Evolutionary conservation across 2,329 filamentous ascomycete genomes (phyloP).

Genomic region (Calonectria naviculata): DNA sequence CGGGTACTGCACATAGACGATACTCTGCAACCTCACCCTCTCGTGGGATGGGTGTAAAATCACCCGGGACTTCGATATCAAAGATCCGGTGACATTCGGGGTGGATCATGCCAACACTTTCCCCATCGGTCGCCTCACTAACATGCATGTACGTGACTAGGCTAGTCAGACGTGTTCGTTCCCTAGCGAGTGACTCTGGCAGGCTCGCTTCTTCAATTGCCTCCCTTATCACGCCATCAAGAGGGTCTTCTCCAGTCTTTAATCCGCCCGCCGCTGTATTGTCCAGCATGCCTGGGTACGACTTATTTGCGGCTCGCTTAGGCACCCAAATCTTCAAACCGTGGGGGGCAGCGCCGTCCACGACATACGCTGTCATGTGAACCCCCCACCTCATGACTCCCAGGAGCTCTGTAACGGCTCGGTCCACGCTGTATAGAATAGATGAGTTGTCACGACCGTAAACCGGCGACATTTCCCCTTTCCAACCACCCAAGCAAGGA

Average conservation of each 20-base stretch:
- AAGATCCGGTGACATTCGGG: constrained; percentile 12
- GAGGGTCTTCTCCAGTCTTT: neutral
- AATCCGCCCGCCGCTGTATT: constrained; percentile 7
- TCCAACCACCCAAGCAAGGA: neutral
- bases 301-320: constrained; percentile 1
- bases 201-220: constrained; percentile 11
- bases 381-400: constrained; percentile 13
- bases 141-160: constrained; percentile 13
- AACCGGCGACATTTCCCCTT: constrained; percentile 1
- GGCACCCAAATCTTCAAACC: constrained; percentile 14
- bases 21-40: constrained; percentile 14
- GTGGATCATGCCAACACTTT: constrained; percentile 1
- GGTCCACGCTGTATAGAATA: neutral
- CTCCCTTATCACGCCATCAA: constrained; percentile 10
- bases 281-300: constrained; percentile 11
- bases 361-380: constrained; percentile 7
- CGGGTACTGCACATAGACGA: neutral
- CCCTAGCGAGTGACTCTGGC: constrained; percentile 1
- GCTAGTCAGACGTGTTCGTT: neutral
- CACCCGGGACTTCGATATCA: constrained; percentile 2
- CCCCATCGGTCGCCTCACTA: neutral
- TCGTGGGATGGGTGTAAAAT: constrained; percentile 5
- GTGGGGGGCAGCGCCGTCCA: neutral
- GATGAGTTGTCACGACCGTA: neutral
- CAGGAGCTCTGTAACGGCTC: constrained; percentile 2